Evolutionary conservation across 257 asterid genomes (phyloP).

Genomic region (Solanum chmielewskii): DNA sequence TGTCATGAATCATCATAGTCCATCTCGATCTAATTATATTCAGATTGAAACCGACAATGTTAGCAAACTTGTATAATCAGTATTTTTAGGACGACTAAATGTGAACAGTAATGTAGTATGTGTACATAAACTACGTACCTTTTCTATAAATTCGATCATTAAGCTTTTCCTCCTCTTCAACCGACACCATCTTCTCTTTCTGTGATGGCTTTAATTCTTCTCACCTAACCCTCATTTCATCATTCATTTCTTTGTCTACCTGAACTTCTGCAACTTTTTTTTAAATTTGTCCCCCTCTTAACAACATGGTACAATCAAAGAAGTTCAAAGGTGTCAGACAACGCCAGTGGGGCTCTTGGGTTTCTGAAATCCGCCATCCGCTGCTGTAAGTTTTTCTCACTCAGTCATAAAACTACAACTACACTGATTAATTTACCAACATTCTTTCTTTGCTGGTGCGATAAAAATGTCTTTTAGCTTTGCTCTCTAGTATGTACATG

Average conservation of each 20-base stretch:
- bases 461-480: background rate
- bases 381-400: constrained; percentile 25
- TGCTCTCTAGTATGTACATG: background rate
- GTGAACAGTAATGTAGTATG: background rate
- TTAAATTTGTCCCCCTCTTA: background rate
- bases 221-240: background rate
- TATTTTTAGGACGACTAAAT: background rate
- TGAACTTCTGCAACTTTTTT: background rate
- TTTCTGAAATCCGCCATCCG: constrained; percentile 78
- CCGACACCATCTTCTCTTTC: background rate
- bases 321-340: constrained; percentile 87
- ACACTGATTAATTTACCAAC: background rate
- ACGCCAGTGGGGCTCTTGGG: constrained; percentile 93
- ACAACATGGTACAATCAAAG: constrained; percentile 43
- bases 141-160: background rate
- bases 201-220: background rate
- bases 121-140: background rate
- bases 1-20: background rate
- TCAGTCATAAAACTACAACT: background rate
- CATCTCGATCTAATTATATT: background rate
- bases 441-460: background rate
- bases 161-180: background rate
- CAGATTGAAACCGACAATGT: background rate
- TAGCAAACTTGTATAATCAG: background rate
- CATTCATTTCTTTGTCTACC: background rate